Evolutionary conservation across 352 stramenopile genomes (phyloP).

Genomic region (Phytophthora nicotianae): DNA sequence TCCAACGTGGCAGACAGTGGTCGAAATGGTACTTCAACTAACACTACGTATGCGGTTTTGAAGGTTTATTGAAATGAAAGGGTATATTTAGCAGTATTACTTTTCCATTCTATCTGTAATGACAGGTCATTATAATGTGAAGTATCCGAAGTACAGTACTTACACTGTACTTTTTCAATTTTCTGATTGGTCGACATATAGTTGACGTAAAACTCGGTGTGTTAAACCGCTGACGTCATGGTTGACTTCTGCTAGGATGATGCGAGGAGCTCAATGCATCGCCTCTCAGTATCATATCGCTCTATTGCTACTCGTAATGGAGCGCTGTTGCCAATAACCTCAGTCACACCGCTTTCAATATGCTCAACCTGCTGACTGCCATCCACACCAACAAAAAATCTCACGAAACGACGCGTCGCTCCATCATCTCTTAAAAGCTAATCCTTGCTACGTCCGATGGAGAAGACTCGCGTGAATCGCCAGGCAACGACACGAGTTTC

Average conservation of each 20-base stretch:
- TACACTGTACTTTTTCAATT: background rate
- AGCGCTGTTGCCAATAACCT: background rate
- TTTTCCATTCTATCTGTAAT: too few species aligned
- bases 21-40: background rate
- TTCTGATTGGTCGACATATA: background rate
- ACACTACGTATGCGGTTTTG: background rate
- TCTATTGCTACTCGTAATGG: background rate
- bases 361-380: background rate
- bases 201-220: slow-evolving; percentile 14
- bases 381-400: slow-evolving; percentile 5
- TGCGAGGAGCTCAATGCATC: background rate
- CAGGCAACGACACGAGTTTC: background rate
- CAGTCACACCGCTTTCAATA: background rate
- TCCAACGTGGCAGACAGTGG: slow-evolving; percentile 1
- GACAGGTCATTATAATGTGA: too few species aligned
- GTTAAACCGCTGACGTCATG: slow-evolving; percentile 1
- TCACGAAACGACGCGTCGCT: slow-evolving; percentile 9
- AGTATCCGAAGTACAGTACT: too few species aligned
- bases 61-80: too few species aligned
- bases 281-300: background rate
- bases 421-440: background rate
- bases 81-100: too few species aligned
- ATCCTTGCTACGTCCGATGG: slow-evolving; percentile 7
- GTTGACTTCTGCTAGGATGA: background rate
- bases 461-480: slow-evolving; percentile 13